A percentile compares a stretch with the other conserved stretches of the same genome.
Conservation (phyloP, 75 land plant species). For the Sequoiadendron giganteum region DNA sequence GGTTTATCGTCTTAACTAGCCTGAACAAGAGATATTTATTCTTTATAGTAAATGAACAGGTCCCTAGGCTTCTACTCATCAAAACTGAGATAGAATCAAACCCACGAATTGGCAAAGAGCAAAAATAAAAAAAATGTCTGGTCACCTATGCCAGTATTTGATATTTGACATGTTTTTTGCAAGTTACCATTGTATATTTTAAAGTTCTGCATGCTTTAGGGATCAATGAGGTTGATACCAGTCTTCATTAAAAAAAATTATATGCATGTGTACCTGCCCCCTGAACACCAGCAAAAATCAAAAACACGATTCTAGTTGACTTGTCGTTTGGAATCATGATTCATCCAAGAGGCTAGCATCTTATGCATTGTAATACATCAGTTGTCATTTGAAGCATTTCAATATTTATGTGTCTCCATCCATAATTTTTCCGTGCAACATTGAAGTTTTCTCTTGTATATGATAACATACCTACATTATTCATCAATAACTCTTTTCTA, state of each 20-base stretch:
- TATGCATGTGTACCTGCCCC: neutral
- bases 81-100: neutral
- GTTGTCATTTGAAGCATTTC: neutral
- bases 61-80: neutral
- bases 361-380: neutral
- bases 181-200: neutral
- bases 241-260: neutral
- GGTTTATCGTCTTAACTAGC: no score
- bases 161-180: neutral
- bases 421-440: neutral
- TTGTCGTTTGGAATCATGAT: neutral
- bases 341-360: neutral
- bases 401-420: neutral
- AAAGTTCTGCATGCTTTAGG: neutral
- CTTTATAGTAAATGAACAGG: neutral
- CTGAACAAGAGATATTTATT: neutral
- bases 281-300: neutral
- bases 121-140: neutral
- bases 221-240: neutral
- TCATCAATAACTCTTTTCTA: neutral
- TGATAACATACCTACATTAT: neutral
- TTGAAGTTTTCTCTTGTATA: neutral
- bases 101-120: neutral
- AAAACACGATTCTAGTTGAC: neutral
- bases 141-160: neutral